Evolutionary conservation across 2,329 filamentous ascomycete genomes (phyloP).

Genomic region (Diaporthe ilicicola): DNA sequence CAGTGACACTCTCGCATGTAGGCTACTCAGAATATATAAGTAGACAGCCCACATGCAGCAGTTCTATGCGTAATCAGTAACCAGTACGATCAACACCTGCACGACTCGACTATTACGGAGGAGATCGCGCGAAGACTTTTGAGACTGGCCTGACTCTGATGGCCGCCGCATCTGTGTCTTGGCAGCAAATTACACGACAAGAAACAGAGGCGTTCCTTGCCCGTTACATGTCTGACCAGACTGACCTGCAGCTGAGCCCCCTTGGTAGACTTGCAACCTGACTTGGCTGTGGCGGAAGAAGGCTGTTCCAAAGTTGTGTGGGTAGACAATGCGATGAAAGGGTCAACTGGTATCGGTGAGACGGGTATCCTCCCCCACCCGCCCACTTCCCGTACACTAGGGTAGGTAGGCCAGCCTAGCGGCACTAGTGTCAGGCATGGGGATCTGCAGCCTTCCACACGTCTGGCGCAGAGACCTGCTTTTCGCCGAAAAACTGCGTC

Average conservation of each 20-base stretch:
- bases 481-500: too few species aligned
- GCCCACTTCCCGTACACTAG: slow-evolving; percentile 19
- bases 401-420: background rate
- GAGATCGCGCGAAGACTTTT: too few species aligned
- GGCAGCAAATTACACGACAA: background rate
- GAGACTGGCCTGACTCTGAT: background rate
- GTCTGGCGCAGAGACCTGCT: background rate
- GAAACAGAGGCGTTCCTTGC: too few species aligned
- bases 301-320: background rate
- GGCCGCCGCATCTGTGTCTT: background rate
- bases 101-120: too few species aligned
- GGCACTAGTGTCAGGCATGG: background rate
- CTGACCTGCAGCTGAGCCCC: background rate
- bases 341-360: background rate
- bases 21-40: background rate
- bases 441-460: background rate
- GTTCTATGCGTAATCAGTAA: too few species aligned
- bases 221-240: too few species aligned
- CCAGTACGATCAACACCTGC: too few species aligned
- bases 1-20: too few species aligned
- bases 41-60: background rate
- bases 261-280: background rate
- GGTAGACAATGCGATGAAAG: background rate
- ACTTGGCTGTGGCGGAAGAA: background rate
- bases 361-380: slow-evolving; percentile 2